A percentile compares a stretch with the other conserved stretches of the same genome.
These are phyloP conservation scores for Typha latifolia DNA, from an alignment of 176 grass and related monocot genomes.

Conservation along the genomic window DNA sequence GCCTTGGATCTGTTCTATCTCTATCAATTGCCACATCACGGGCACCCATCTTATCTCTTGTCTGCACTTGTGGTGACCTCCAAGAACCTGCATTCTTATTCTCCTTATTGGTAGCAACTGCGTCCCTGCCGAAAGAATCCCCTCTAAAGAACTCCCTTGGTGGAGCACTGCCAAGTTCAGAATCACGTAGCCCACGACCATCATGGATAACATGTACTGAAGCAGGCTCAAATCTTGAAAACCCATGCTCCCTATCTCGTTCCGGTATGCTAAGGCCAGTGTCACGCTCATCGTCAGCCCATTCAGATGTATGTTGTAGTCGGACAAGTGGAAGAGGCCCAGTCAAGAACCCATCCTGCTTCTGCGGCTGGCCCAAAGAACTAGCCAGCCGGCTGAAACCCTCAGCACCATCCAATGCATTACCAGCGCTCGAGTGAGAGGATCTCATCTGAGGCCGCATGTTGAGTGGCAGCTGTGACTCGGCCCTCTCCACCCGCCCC, in stretches of 20 bases:
- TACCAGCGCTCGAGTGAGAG: constrained; percentile 21
- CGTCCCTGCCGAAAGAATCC: constrained; percentile 45
- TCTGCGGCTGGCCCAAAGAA: constrained; percentile 33
- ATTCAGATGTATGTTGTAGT: constrained; percentile 72
- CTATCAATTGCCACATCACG: constrained; percentile 9
- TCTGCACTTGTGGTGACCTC: constrained; percentile 35
- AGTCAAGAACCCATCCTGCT: constrained; percentile 29
- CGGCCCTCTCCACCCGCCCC: constrained; percentile 7
- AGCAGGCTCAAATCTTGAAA: constrained; percentile 39
- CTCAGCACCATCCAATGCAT: constrained; percentile 11
- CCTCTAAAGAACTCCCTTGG: constrained; percentile 42
- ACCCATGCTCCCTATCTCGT: constrained; percentile 44
- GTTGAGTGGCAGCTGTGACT: constrained; percentile 36
- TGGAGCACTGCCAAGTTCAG: constrained; percentile 16
- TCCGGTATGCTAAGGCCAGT: constrained; percentile 71
- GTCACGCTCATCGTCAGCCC: constrained; percentile 96
- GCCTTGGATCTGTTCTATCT: constrained; percentile 36
- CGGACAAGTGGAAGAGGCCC: constrained; percentile 45
- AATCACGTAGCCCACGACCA: constrained; percentile 6
- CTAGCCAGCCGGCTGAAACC: constrained; percentile 6
- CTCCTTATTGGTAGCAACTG: constrained; percentile 30
- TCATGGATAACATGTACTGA: constrained; percentile 30
- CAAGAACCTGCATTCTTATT: constrained; percentile 29
- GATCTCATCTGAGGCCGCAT: constrained; percentile 76
- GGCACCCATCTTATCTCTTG: constrained; percentile 19